These are phyloP conservation scores for Aphanoascus verrucosus DNA, from an alignment of 2,329 filamentous ascomycete genomes.

Conservation along the genomic window DNA sequence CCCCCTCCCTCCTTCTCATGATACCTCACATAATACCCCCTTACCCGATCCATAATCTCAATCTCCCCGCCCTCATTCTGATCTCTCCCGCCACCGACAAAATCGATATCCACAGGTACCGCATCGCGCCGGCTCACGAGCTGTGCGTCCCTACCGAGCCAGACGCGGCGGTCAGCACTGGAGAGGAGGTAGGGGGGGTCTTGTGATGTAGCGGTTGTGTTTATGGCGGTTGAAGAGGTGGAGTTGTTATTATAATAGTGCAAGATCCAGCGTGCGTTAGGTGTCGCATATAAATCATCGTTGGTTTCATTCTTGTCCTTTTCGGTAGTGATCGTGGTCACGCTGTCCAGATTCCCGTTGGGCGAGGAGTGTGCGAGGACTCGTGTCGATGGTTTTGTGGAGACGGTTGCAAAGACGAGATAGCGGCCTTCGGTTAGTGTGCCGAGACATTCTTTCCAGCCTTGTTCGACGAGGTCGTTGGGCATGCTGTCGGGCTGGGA, in stretches of 20 bases:
- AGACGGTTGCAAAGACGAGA: slow-evolving; percentile 33
- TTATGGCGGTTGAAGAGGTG: slow-evolving; percentile 9
- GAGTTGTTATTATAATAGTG: slow-evolving; percentile 16
- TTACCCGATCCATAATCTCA: not conserved
- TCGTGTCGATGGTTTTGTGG: slow-evolving; percentile 2
- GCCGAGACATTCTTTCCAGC: slow-evolving; percentile 45
- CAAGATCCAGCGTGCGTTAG: slow-evolving; percentile 12
- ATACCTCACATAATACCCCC: slow-evolving; percentile 13
- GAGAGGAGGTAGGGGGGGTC: slow-evolving; percentile 15
- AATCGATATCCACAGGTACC: slow-evolving; percentile 14
- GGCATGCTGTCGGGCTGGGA: slow-evolving; percentile 31
- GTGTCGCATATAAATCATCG: not conserved
- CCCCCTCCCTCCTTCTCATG: not conserved
- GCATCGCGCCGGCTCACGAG: slow-evolving; percentile 10
- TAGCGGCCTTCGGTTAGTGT: slow-evolving; percentile 46
- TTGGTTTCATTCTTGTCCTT: too few species aligned
- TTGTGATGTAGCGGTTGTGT: slow-evolving; percentile 14
- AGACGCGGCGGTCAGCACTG: slow-evolving; percentile 7
- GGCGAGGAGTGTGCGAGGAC: slow-evolving; percentile 12
- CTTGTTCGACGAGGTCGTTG: slow-evolving; percentile 36
- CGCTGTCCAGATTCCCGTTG: too few species aligned
- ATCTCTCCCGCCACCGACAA: not conserved
- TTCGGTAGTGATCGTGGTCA: too few species aligned
- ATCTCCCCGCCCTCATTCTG: not conserved
- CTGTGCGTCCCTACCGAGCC: slow-evolving; percentile 11